phyloP scores from a whole-genome alignment of 345 rosid genomes.

The Lepidium africanum region DNA sequence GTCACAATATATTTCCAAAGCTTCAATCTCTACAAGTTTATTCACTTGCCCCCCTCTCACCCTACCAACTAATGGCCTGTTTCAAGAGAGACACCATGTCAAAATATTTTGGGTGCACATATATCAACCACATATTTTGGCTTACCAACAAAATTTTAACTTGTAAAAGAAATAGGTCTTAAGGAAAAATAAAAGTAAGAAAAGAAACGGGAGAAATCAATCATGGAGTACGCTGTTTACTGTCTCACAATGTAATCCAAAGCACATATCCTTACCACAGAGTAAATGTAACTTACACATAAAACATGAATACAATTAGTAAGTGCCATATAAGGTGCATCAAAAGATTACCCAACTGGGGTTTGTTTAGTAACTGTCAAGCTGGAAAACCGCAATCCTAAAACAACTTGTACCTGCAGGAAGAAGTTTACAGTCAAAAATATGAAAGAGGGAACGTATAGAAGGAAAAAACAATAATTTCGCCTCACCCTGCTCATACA shows the following conservation, averaged over 20 bases:
- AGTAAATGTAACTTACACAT: neutral
- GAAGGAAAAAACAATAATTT: neutral
- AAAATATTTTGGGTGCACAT: neutral
- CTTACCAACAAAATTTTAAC: neutral
- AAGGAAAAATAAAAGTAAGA: neutral
- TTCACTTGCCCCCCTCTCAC: slow-evolving; percentile 58
- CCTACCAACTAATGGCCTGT: slow-evolving; percentile 32
- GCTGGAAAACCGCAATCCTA: slow-evolving; percentile 80
- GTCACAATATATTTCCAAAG: slow-evolving; percentile 68
- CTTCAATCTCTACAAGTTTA: slow-evolving; percentile 61
- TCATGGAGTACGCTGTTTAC: neutral
- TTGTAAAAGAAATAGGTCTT: neutral
- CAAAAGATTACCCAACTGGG: slow-evolving; percentile 56
- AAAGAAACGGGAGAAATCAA: neutral
- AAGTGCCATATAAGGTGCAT: slow-evolving; percentile 13
- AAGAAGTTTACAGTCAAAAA: slow-evolving; percentile 6
- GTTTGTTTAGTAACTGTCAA: slow-evolving; percentile 73
- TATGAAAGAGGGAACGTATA: slow-evolving; percentile 16
- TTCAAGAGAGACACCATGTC: slow-evolving; percentile 10
- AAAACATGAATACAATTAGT: neutral
- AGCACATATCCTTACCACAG: neutral
- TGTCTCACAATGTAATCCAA: slow-evolving; percentile 1
- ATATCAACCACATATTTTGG: slow-evolving; percentile 1
- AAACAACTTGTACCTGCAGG: slow-evolving; percentile 46
- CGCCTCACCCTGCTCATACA: slow-evolving; percentile 1